Conservation (phyloP, 305 asterid species). For the Fraxinus dipetala region DNA sequence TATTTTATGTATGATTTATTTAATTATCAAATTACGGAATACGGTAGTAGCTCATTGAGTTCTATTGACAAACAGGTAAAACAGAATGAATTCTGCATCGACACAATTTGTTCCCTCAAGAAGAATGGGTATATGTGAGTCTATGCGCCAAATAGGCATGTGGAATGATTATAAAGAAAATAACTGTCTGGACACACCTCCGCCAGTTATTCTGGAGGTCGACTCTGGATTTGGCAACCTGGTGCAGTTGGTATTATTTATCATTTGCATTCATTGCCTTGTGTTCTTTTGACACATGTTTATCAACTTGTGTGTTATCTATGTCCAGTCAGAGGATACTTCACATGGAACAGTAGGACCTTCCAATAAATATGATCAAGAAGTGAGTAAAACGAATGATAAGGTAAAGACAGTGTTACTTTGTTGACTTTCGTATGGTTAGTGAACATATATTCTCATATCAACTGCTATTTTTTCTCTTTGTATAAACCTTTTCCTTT, state of each 20-base stretch:
- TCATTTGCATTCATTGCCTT: background rate
- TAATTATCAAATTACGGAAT: background rate
- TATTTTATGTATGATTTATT: background rate
- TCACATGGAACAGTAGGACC: constrained; percentile 65
- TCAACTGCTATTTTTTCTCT: background rate
- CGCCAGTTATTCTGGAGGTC: constrained; percentile 49
- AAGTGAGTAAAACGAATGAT: constrained; percentile 55
- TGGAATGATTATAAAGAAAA: constrained; percentile 74
- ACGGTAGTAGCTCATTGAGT: constrained; percentile 16
- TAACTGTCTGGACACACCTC: constrained; percentile 48
- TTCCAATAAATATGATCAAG: constrained; percentile 64
- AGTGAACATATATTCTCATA: background rate
- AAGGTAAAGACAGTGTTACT: constrained; percentile 45
- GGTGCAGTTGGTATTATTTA: constrained; percentile 31
- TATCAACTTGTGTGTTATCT: constrained; percentile 14
- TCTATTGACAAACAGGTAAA: constrained; percentile 28
- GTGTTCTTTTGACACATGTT: constrained; percentile 12
- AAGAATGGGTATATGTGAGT: constrained; percentile 76
- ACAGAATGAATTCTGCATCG: constrained; percentile 62
- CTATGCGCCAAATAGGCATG: constrained; percentile 63
- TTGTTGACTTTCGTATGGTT: background rate
- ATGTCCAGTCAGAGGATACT: constrained; percentile 64
- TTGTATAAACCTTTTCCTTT: background rate
- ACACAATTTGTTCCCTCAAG: constrained; percentile 68
- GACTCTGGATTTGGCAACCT: constrained; percentile 55